Evolutionary conservation across 805 yeast genomes (phyloP), one percentile per base, ranked within the genome.

Genomic region (Ogataea nitratoaversa): DNA sequence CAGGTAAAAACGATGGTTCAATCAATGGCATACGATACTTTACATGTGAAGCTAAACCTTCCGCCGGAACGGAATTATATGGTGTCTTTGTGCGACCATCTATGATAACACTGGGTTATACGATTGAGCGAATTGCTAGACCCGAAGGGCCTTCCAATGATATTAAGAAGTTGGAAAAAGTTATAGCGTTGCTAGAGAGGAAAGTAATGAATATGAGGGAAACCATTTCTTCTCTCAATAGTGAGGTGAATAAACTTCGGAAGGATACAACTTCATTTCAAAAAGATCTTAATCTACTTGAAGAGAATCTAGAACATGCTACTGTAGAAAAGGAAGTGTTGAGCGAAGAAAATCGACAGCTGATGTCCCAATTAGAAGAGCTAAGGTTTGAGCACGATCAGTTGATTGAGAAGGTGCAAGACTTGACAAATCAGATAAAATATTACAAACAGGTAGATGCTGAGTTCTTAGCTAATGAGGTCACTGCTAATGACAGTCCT

Each of bases 31-130:
- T 60, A 3, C 37, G 56, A 38, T 76, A 76, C 54, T 76, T 76
- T 34, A 54, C 60, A 7, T 66, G 72, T 44, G 36, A n/a, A n/a
- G n/a, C n/a, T n/a, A n/a, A n/a, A n/a, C n/a, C n/a, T n/a, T n/a
- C n/a, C n/a, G n/a, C n/a, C n/a, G n/a, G n/a, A n/a, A 43, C 47
- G 9, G 67, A 63, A 38, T 49, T 52, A 3, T 60, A 62, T 50
- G 83, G 82, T 0, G 58, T 78, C 1, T 78, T 78, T 56, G 78
- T 74, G 4, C 57, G 73, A 31, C 68, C 68, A n/a, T 40, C 60
- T 1, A 44, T 67, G 37, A 44, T 67, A 23, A 19, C n/a, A n/a
- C n/a, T n/a, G n/a, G n/a, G n/a, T n/a, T n/a, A n/a, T n/a, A n/a
- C n/a, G n/a, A n/a, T n/a, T n/a, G n/a, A n/a, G n/a, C n/a, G n/a